Evolutionary conservation across 257 asterid genomes (phyloP).

Genomic region (Solanum clarkiae): DNA sequence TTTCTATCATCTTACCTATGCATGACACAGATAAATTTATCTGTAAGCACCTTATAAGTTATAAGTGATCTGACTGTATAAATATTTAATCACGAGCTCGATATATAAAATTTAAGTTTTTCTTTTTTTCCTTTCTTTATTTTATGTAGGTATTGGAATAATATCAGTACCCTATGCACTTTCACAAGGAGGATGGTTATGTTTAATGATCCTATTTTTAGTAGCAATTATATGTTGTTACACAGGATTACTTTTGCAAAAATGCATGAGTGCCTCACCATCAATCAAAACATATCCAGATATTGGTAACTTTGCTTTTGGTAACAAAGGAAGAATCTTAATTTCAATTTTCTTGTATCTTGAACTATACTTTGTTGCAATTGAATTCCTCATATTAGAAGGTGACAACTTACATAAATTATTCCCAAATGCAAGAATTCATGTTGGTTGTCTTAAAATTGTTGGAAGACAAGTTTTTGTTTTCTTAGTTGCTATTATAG

Average conservation of each 20-base stretch:
- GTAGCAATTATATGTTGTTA: too few relatives aligned
- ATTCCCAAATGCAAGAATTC: slow-evolving; percentile 20
- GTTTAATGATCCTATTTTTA: background rate
- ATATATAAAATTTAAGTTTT: background rate
- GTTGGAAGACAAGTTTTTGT: slow-evolving; percentile 29
- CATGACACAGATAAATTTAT: background rate
- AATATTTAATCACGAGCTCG: too few relatives aligned
- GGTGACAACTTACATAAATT: slow-evolving; percentile 46
- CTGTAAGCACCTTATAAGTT: background rate
- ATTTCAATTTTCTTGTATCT: slow-evolving; percentile 28
- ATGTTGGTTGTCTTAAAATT: slow-evolving; percentile 3
- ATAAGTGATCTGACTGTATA: background rate
- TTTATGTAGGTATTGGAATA: too few relatives aligned
- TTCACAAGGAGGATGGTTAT: too few relatives aligned
- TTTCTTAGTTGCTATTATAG: background rate
- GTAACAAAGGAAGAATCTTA: slow-evolving; percentile 23
- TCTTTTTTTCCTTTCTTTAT: too few relatives aligned
- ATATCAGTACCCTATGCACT: too few relatives aligned
- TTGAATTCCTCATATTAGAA: slow-evolving; percentile 42
- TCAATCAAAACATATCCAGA: slow-evolving; percentile 26
- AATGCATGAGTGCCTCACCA: too few relatives aligned
- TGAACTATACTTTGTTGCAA: slow-evolving; percentile 36
- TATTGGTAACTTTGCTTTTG: slow-evolving; percentile 35
- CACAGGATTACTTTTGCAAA: too few relatives aligned
- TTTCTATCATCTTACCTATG: background rate